Conservation (phyloP, 2,329 filamentous ascomycete species). For the Aspergillus thermomutatus region DNA sequence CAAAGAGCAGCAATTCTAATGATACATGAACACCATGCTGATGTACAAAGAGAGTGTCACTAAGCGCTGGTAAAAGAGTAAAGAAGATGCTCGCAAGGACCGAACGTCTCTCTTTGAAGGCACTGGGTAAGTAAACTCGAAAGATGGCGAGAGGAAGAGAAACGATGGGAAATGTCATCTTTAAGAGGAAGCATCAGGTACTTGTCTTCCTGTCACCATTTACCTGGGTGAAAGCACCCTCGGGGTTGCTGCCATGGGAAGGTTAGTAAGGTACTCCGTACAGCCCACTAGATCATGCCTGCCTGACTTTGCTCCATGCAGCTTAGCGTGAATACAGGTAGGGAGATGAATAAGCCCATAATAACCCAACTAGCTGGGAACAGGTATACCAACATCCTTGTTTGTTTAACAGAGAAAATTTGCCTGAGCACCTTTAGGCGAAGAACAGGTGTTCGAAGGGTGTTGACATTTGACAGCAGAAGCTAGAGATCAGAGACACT, state of each 20-base stretch:
- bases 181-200: not conserved
- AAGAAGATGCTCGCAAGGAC: not conserved
- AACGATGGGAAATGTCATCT: not conserved
- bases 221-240: not conserved
- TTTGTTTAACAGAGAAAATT: not conserved
- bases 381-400: not conserved
- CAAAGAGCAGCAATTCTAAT: not conserved
- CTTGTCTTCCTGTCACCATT: not conserved
- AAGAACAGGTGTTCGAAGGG: not conserved
- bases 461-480: not conserved
- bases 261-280: not conserved
- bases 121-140: not conserved
- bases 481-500: not conserved
- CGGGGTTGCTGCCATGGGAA: not conserved
- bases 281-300: not conserved
- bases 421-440: not conserved
- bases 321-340: not conserved
- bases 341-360: not conserved
- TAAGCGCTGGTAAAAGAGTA: not conserved
- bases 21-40: not conserved
- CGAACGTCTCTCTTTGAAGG: not conserved
- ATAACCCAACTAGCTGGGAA: not conserved
- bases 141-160: not conserved
- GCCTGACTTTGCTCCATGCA: not conserved
- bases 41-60: not conserved